Evolutionary conservation across 176 grass and related monocot genomes (phyloP).

Genomic region (Chrysopogon serrulatus): DNA sequence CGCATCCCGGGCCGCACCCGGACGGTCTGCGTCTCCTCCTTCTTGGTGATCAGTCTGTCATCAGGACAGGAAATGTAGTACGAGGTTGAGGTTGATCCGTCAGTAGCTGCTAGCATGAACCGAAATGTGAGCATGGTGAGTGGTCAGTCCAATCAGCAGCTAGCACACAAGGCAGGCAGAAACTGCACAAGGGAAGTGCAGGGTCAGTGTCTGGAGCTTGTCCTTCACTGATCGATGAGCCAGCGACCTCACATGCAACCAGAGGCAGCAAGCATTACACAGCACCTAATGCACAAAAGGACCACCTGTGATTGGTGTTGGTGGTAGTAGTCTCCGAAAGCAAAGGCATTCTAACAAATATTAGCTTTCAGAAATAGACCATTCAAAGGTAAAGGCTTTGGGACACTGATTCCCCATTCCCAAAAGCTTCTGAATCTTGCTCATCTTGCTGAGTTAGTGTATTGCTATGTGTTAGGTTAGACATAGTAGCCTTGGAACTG

Average conservation of each 20-base stretch:
- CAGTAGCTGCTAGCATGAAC: not conserved
- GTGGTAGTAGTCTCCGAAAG: constrained; percentile 9
- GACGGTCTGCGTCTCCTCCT: constrained; percentile 60
- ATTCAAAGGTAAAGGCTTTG: not conserved
- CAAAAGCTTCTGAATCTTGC: not conserved
- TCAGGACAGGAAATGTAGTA: not conserved
- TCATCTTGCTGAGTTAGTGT: too few species aligned
- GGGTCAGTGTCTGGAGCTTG: constrained; percentile 26
- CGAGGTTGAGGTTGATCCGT: not conserved
- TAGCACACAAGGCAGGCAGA: not conserved
- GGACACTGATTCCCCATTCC: not conserved
- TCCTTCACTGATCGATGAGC: constrained; percentile 14
- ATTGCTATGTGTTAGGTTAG: not conserved
- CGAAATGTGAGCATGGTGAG: constrained; percentile 13
- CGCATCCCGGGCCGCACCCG: constrained; percentile 70
- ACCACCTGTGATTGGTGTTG: constrained; percentile 25
- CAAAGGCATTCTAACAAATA: constrained; percentile 29
- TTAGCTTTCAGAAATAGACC: not conserved
- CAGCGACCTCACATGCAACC: constrained; percentile 37
- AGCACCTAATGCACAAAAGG: constrained; percentile 35
- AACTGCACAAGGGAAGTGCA: constrained; percentile 5
- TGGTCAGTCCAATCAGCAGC: not conserved
- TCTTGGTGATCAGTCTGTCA: constrained; percentile 48
- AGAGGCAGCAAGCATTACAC: constrained; percentile 15
- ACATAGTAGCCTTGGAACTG: constrained; percentile 11